These are phyloP conservation scores for Botryosphaeria dothidea DNA, from an alignment of 2,329 filamentous ascomycete genomes.

Conservation along the genomic window DNA sequence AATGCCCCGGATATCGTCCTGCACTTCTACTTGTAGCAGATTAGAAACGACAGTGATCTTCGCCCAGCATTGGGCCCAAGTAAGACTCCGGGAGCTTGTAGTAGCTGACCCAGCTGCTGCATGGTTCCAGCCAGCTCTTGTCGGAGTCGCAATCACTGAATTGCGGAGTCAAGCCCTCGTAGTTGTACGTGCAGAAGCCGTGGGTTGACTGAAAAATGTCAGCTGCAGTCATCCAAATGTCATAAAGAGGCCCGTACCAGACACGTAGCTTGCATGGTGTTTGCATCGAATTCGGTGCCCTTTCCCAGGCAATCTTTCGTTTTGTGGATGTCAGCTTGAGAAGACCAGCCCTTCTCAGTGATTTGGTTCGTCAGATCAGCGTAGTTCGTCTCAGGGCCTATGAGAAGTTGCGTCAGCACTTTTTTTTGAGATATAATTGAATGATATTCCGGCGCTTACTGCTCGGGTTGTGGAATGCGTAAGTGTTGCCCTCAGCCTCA, in stretches of 20 bases:
- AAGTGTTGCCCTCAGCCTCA: slow-evolving; percentile 4
- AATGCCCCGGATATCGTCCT: no score
- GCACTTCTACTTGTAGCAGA: background rate
- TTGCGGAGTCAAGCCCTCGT: background rate
- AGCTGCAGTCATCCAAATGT: background rate
- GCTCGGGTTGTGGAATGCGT: background rate
- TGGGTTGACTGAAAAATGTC: background rate
- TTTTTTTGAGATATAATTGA: background rate
- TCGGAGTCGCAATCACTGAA: background rate
- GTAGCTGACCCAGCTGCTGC: background rate
- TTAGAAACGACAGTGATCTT: background rate
- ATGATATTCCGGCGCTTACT: background rate
- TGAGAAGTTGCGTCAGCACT: background rate
- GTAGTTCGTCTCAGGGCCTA: background rate
- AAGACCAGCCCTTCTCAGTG: background rate
- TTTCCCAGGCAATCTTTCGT: background rate
- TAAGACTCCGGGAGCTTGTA: background rate
- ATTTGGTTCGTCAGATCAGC: background rate
- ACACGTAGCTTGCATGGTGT: background rate
- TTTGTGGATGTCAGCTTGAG: slow-evolving; percentile 7
- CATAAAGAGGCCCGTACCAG: background rate
- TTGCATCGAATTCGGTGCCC: background rate
- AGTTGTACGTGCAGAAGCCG: slow-evolving; percentile 7
- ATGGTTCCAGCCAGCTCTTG: background rate
- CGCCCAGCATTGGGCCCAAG: background rate